Evolutionary conservation across 1,139 yeast genomes (phyloP).

Genomic region (Candida anutae): DNA sequence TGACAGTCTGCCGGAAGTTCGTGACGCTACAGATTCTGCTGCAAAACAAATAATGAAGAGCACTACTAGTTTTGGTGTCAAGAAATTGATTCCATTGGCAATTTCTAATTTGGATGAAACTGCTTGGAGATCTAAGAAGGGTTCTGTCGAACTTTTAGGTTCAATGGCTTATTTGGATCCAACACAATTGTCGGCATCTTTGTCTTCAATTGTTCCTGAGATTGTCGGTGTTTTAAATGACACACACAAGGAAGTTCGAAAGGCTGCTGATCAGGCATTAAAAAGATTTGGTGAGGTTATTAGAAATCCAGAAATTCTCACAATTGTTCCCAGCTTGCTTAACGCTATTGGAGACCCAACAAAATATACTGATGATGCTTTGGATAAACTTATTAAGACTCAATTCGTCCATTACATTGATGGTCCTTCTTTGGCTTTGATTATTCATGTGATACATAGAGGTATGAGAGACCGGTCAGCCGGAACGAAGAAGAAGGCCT

Average conservation of each 20-base stretch:
- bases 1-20: slow-evolving; percentile 76
- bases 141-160: slow-evolving; percentile 92
- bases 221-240: slow-evolving; percentile 93
- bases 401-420: slow-evolving; percentile 96
- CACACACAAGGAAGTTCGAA: slow-evolving; percentile 92
- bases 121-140: slow-evolving; percentile 95
- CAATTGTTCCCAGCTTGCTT: slow-evolving; percentile 78
- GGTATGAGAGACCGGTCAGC: slow-evolving; percentile 96
- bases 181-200: slow-evolving; percentile 79
- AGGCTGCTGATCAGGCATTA: slow-evolving; percentile 85
- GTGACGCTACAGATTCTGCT: slow-evolving; percentile 83
- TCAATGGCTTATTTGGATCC: slow-evolving; percentile 98
- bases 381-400: slow-evolving; percentile 79
- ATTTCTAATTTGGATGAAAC: slow-evolving; percentile 78
- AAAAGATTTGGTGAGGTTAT: slow-evolving; percentile 95
- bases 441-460: slow-evolving; percentile 88
- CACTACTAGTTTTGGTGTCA: slow-evolving; percentile 89
- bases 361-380: slow-evolving; percentile 75
- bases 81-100: slow-evolving; percentile 85
- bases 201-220: slow-evolving; percentile 88
- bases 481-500: slow-evolving; percentile 82
- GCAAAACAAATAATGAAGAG: slow-evolving; percentile 84
- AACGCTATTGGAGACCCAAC: slow-evolving; percentile 97
- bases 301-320: slow-evolving; percentile 93
- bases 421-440: slow-evolving; percentile 93